These are phyloP conservation scores for Ricinus communis DNA, from an alignment of 345 rosid species.

Conservation along the genomic window DNA sequence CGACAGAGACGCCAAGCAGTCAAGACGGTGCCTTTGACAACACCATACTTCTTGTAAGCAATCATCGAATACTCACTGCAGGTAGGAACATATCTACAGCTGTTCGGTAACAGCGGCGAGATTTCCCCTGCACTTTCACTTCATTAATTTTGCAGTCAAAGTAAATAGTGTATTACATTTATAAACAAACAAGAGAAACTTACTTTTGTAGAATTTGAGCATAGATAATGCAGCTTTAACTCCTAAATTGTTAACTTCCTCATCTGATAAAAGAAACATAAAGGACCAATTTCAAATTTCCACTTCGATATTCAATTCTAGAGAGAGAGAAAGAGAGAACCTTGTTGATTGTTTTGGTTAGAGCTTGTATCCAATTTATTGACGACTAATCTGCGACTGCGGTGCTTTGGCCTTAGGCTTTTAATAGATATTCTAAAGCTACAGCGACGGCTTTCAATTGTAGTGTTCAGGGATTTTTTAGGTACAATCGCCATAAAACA, in stretches of 20 bases:
- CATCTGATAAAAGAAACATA: constrained; percentile 28
- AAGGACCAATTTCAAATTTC: constrained; percentile 9
- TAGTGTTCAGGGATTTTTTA: constrained; percentile 23
- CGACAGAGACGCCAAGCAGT: constrained; percentile 89
- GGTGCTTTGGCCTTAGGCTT: constrained; percentile 20
- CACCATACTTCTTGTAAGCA: constrained; percentile 91
- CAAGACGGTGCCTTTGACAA: constrained; percentile 64
- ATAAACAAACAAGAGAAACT: constrained; percentile 8
- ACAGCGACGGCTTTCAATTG: not conserved
- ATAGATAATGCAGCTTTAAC: constrained; percentile 74
- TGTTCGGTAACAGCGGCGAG: constrained; percentile 74
- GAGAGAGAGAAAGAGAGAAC: constrained; percentile 19
- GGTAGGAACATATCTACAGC: constrained; percentile 80
- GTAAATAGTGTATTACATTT: not conserved
- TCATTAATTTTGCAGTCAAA: not conserved
- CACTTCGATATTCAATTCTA: not conserved
- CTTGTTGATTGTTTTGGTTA: constrained; percentile 40
- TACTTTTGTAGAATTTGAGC: constrained; percentile 82
- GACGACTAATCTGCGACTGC: constrained; percentile 29
- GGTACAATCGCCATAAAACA: not conserved
- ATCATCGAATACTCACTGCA: constrained; percentile 93
- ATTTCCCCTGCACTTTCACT: constrained; percentile 63
- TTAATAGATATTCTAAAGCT: constrained; percentile 18
- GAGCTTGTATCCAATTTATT: constrained; percentile 27
- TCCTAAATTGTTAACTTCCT: constrained; percentile 51